Evolutionary conservation across 768 basidiomycete genomes (phyloP).

Genomic region (Cystobasidium tubakii): DNA sequence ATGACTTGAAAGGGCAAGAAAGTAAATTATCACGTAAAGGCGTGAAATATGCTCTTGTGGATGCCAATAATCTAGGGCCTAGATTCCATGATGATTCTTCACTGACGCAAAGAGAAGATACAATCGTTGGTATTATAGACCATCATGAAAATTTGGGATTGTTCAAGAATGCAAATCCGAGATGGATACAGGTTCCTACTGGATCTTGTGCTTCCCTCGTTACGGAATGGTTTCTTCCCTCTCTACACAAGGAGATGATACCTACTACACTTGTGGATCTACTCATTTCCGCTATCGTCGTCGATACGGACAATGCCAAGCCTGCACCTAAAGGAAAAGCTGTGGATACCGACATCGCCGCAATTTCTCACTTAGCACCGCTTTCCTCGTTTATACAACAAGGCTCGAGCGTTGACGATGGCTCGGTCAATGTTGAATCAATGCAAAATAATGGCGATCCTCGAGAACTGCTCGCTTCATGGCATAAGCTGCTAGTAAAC

Average conservation of each 20-base stretch:
- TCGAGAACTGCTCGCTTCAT: background rate
- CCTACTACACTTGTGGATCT: slow-evolving; percentile 66
- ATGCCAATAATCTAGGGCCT: slow-evolving; percentile 65
- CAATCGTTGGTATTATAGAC: slow-evolving; percentile 73
- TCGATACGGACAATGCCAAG: slow-evolving; percentile 79
- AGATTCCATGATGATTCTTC: slow-evolving; percentile 48
- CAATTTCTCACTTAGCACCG: slow-evolving; percentile 63
- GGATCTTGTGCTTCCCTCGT: slow-evolving; percentile 76
- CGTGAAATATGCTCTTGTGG: slow-evolving; percentile 70
- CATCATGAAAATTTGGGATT: slow-evolving; percentile 82
- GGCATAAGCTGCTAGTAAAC: slow-evolving; percentile 36
- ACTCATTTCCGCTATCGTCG: slow-evolving; percentile 70
- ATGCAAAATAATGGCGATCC: slow-evolving; percentile 5
- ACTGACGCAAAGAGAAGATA: slow-evolving; percentile 46
- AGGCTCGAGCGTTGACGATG: slow-evolving; percentile 44
- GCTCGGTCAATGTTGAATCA: slow-evolving; percentile 36
- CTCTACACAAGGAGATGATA: slow-evolving; percentile 45
- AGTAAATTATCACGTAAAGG: slow-evolving; percentile 52
- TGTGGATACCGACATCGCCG: slow-evolving; percentile 58
- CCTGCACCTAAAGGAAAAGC: slow-evolving; percentile 65
- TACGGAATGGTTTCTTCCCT: slow-evolving; percentile 52
- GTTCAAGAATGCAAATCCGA: slow-evolving; percentile 59
- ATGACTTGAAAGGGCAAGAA: slow-evolving; percentile 56
- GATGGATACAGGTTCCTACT: slow-evolving; percentile 58
- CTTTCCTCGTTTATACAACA: slow-evolving; percentile 54